Conservation (phyloP, 345 rosid species). For the Punica granatum region DNA sequence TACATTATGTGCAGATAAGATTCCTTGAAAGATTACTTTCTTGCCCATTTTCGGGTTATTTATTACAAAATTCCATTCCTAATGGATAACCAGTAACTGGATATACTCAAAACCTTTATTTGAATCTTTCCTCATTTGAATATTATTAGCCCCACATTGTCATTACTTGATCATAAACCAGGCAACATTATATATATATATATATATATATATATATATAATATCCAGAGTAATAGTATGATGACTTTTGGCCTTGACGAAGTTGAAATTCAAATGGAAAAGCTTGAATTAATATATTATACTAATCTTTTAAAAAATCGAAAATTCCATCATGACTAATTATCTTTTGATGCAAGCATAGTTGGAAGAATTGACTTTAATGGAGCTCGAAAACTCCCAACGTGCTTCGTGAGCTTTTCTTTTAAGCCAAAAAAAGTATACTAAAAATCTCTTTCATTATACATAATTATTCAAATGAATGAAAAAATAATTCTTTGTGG, state of each 20-base stretch:
- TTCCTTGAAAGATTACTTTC: too few species aligned
- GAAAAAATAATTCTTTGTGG: background rate
- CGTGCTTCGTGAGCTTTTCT: background rate
- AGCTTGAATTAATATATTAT: background rate
- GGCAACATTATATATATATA: too few species aligned
- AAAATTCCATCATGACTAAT: background rate
- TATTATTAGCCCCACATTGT: too few species aligned
- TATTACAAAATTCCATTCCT: too few species aligned
- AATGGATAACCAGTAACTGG: too few species aligned
- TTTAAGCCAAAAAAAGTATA: background rate
- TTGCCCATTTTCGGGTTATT: too few species aligned
- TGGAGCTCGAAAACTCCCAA: background rate
- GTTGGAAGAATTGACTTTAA: background rate
- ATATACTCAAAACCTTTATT: too few species aligned
- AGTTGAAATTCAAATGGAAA: background rate
- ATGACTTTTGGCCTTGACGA: background rate
- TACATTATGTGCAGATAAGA: too few species aligned
- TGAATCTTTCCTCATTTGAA: too few species aligned
- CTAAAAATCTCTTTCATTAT: background rate
- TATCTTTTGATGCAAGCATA: background rate
- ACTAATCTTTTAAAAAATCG: background rate
- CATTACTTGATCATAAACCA: too few species aligned
- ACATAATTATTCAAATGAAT: background rate
- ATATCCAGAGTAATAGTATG: too few species aligned
- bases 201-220: too few species aligned